Evolutionary conservation across 169 alveolate species (phyloP).

Genomic region (Plasmodium coatneyi): DNA sequence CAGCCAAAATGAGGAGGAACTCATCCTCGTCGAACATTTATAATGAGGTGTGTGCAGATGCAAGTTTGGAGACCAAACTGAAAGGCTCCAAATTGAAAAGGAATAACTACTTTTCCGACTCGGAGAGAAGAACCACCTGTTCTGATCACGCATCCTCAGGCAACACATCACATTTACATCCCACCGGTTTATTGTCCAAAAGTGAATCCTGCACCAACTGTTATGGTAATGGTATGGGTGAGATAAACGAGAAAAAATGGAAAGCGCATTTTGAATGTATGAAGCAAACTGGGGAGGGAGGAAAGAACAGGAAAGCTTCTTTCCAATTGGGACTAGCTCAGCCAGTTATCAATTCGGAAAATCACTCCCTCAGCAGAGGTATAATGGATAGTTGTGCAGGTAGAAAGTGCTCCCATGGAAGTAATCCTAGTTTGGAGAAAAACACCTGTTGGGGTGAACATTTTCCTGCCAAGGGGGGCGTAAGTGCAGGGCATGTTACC

Average conservation of each 20-base stretch:
- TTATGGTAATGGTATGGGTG: background rate
- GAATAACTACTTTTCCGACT: background rate
- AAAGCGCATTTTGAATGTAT: background rate
- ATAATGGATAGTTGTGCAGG: background rate
- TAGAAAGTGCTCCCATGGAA: background rate
- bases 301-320: background rate
- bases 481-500: background rate
- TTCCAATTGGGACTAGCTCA: background rate
- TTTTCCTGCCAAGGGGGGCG: background rate
- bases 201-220: background rate
- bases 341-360: background rate
- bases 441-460: background rate
- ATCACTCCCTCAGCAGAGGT: background rate
- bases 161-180: background rate
- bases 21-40: background rate
- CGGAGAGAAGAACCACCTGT: background rate
- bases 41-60: background rate
- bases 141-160: background rate
- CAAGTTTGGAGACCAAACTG: background rate
- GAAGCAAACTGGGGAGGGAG: background rate
- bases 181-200: background rate
- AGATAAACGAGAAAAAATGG: background rate
- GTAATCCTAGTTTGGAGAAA: background rate
- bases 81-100: background rate
- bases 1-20: constrained; percentile 2